Evolutionary conservation across 345 rosid genomes (phyloP).

Genomic region (Crucihimalaya himalaica): DNA sequence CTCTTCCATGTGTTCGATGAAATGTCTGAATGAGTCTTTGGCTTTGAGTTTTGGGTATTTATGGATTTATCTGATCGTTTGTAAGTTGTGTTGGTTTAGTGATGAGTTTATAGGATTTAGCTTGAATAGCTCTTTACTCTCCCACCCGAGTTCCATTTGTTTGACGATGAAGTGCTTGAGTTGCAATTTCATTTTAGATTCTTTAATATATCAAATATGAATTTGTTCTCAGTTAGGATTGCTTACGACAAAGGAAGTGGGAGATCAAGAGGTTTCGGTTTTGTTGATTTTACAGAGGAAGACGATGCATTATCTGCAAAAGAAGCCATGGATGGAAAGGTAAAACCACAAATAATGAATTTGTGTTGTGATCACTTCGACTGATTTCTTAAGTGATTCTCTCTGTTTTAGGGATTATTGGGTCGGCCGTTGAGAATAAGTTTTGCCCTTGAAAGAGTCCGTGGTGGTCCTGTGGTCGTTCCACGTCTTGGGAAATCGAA

Average conservation of each 20-base stretch:
- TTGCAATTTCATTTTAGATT: neutral
- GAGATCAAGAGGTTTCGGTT: constrained; percentile 91
- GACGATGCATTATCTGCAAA: constrained; percentile 64
- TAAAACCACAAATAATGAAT: constrained; percentile 4
- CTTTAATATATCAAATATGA: neutral
- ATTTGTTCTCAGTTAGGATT: constrained; percentile 58
- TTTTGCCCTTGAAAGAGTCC: constrained; percentile 74
- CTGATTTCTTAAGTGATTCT: neutral
- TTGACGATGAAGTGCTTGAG: neutral
- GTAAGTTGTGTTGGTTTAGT: neutral
- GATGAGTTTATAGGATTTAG: neutral
- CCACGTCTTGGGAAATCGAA: constrained; percentile 53
- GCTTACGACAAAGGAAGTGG: constrained; percentile 74
- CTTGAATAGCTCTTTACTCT: neutral
- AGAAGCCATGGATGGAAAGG: constrained; percentile 97
- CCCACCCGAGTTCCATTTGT: neutral
- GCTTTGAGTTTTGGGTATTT: neutral
- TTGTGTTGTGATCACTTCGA: neutral
- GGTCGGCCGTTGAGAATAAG: constrained; percentile 82
- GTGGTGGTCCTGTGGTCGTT: constrained; percentile 80
- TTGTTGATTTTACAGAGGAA: constrained; percentile 66
- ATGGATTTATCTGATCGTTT: neutral
- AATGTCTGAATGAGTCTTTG: constrained; percentile 43
- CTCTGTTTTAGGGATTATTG: constrained; percentile 58
- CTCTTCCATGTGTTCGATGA: constrained; percentile 52